These are phyloP conservation scores for Vitis labrusca DNA, from an alignment of 164 flowering plant genomes.

Conservation along the genomic window DNA sequence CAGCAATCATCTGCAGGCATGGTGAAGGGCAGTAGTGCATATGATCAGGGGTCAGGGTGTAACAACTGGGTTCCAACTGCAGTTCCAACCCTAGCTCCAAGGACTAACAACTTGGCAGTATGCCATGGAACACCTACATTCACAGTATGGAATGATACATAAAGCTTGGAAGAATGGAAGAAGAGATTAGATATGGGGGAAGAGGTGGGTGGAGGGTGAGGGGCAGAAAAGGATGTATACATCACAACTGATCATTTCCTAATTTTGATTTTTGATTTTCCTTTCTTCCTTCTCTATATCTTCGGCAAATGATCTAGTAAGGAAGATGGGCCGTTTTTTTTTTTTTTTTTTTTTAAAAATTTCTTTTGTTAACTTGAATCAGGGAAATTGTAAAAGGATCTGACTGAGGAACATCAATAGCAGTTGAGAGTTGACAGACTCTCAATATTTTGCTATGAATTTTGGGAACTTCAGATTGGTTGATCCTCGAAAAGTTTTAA, in stretches of 20 bases:
- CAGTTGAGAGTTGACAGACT: slow-evolving; percentile 22
- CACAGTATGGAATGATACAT: slow-evolving; percentile 67
- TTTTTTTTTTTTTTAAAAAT: neutral
- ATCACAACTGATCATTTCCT: slow-evolving; percentile 27
- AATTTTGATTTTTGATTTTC: slow-evolving; percentile 24
- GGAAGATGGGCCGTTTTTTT: neutral
- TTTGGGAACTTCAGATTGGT: slow-evolving; percentile 39
- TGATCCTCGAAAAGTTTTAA: slow-evolving; percentile 30
- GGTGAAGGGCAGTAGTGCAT: slow-evolving; percentile 18
- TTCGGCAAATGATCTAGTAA: slow-evolving; percentile 7
- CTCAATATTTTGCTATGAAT: slow-evolving; percentile 39
- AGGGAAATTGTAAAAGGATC: slow-evolving; percentile 22
- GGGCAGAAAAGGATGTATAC: slow-evolving; percentile 26
- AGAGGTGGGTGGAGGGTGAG: slow-evolving; percentile 5
- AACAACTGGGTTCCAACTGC: slow-evolving; percentile 68
- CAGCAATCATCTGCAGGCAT: slow-evolving; percentile 35
- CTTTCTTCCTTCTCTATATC: slow-evolving; percentile 11
- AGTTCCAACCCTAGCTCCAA: slow-evolving; percentile 40
- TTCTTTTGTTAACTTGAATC: neutral
- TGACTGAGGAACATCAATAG: slow-evolving; percentile 49
- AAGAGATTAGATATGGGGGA: neutral
- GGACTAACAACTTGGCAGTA: slow-evolving; percentile 36
- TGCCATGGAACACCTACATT: slow-evolving; percentile 52
- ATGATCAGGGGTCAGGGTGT: slow-evolving; percentile 45
- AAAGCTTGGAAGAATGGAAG: neutral